A percentile compares a stretch with the other conserved stretches of the same genome.
phyloP scores from a whole-genome alignment of 2,329 filamentous ascomycete genomes.

The Botrytis aclada region DNA sequence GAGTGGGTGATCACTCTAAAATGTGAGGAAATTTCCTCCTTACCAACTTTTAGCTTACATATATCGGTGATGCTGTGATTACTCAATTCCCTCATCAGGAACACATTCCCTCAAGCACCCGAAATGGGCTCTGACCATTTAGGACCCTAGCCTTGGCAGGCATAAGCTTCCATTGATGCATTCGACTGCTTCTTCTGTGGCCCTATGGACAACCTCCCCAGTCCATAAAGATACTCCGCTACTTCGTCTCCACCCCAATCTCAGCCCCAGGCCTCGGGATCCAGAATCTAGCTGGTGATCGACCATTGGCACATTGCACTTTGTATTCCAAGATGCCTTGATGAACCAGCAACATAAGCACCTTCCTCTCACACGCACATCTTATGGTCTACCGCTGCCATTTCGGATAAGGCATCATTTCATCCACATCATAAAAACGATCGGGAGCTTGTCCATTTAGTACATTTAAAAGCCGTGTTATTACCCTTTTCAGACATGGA shows the following conservation, averaged over 20 bases:
- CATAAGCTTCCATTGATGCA: slow-evolving; percentile 18
- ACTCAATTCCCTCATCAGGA: slow-evolving; percentile 6
- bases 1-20: not conserved
- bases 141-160: slow-evolving; percentile 11
- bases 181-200: slow-evolving; percentile 18
- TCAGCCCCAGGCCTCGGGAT: slow-evolving; percentile 27
- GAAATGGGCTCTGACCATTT: not conserved
- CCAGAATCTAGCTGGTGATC: slow-evolving; percentile 26
- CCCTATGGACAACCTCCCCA: slow-evolving; percentile 11
- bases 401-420: slow-evolving; percentile 28
- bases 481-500: slow-evolving; percentile 16
- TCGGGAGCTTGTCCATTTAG: not conserved
- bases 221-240: slow-evolving; percentile 13
- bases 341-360: slow-evolving; percentile 22
- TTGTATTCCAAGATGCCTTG: slow-evolving; percentile 17
- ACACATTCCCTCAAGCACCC: not conserved
- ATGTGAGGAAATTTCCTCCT: not conserved
- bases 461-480: not conserved
- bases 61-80: slow-evolving; percentile 2
- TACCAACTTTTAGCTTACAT: slow-evolving; percentile 2
- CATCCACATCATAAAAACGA: not conserved
- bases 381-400: slow-evolving; percentile 32
- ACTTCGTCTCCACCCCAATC: slow-evolving; percentile 17
- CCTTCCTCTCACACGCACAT: slow-evolving; percentile 24
- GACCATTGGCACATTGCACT: slow-evolving; percentile 24